Evolutionary conservation across 768 basidiomycete genomes (phyloP).

Genomic region (Ramaria sp.): DNA sequence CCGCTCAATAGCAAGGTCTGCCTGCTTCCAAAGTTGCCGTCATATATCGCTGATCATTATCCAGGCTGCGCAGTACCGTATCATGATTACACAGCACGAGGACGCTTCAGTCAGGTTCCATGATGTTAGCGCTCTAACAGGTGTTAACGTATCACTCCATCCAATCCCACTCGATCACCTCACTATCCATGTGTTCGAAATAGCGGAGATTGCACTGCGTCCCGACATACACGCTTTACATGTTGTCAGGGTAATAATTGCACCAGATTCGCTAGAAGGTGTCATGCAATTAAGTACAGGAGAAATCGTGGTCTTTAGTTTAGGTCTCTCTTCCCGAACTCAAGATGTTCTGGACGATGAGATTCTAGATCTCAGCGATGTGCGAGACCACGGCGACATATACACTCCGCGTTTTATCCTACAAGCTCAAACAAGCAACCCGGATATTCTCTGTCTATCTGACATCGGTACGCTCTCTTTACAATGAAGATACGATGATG

Average conservation of each 20-base stretch:
- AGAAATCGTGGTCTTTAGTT: conserved; percentile 39
- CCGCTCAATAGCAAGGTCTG: conserved; percentile 15
- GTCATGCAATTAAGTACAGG: conserved; percentile 44
- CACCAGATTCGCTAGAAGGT: conserved; percentile 47
- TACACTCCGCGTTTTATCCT: conserved; percentile 58
- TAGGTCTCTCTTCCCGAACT: conserved; percentile 21
- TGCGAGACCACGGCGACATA: conserved; percentile 29
- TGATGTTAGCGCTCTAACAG: conserved; percentile 61
- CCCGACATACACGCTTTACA: conserved; percentile 33
- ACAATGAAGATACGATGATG: background rate
- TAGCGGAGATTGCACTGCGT: conserved; percentile 27
- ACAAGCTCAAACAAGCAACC: conserved; percentile 31
- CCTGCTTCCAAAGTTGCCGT: conserved; percentile 24
- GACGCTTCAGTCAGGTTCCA: conserved; percentile 62
- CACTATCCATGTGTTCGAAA: conserved; percentile 31
- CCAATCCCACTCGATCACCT: background rate
- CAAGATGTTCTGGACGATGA: conserved; percentile 31
- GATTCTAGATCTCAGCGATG: conserved; percentile 42
- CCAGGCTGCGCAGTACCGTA: conserved; percentile 51
- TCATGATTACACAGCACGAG: conserved; percentile 52
- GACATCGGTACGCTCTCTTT: conserved; percentile 48
- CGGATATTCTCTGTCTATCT: conserved; percentile 45
- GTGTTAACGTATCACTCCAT: conserved; percentile 23
- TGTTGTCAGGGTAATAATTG: conserved; percentile 20
- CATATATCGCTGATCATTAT: background rate